Percentiles rank a stretch among this genome's conserved stretches.
Conservation (phyloP, 495 filamentous ascomycete genomes). For the Podospora fimiseda region DNA sequence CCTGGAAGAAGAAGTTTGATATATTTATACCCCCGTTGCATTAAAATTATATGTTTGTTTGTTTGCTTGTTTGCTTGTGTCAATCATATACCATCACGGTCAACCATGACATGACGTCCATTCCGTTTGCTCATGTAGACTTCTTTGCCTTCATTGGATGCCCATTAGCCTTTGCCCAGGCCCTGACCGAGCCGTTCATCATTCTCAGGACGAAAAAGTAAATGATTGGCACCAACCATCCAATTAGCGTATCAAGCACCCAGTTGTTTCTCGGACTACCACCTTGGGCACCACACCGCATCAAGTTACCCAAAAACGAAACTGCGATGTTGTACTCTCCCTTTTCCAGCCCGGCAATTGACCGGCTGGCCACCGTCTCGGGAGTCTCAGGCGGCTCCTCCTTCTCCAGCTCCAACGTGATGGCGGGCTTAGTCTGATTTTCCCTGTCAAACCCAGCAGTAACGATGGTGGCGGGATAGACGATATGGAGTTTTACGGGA, state of each 20-base stretch:
- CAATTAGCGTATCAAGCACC: constrained; percentile 55
- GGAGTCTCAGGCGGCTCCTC: constrained; percentile 71
- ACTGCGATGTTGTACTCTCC: constrained; percentile 75
- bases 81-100: not conserved
- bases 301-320: constrained; percentile 57
- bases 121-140: constrained; percentile 13
- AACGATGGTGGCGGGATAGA: constrained; percentile 79
- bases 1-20: too few relatives aligned
- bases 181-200: constrained; percentile 54
- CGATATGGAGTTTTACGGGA: constrained; percentile 67
- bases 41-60: too few relatives aligned
- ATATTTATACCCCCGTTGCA: too few relatives aligned
- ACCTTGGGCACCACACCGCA: constrained; percentile 57
- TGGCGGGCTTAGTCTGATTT: constrained; percentile 69
- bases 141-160: constrained; percentile 37
- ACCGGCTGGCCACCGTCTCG: constrained; percentile 62
- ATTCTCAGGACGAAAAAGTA: constrained; percentile 57
- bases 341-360: constrained; percentile 68
- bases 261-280: constrained; percentile 52
- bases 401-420: constrained; percentile 79
- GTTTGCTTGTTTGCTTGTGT: not conserved
- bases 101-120: too few relatives aligned
- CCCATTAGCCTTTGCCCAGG: constrained; percentile 54
- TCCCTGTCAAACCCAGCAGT: constrained; percentile 71
- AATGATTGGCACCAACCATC: constrained; percentile 48